Percentiles rank a stretch among this genome's conserved stretches.
These are phyloP conservation scores for Colletotrichum shisoi DNA, from an alignment of 2,329 filamentous ascomycete genomes.

Conservation along the genomic window DNA sequence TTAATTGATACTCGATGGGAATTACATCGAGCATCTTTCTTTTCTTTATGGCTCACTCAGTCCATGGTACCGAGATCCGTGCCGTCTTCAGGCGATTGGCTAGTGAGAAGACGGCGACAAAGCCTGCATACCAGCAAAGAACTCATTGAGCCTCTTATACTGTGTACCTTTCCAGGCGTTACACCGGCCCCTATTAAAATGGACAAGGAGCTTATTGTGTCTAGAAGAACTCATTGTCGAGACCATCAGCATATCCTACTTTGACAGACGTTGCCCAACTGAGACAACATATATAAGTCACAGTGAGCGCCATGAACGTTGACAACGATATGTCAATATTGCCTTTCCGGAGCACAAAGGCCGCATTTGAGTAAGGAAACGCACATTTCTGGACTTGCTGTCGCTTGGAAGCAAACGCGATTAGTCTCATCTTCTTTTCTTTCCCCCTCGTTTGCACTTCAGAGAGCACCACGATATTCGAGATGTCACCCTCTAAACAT, in stretches of 20 bases:
- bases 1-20: background rate
- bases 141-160: background rate
- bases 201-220: too few species aligned
- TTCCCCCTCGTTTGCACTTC: too few species aligned
- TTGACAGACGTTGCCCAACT: background rate
- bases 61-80: too few species aligned
- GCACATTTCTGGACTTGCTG: background rate
- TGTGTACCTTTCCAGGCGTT: too few species aligned
- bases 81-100: too few species aligned
- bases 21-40: background rate
- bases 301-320: background rate
- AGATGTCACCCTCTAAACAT: background rate
- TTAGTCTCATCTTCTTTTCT: background rate
- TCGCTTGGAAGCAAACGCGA: too few species aligned
- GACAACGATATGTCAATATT: background rate
- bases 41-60: background rate
- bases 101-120: background rate
- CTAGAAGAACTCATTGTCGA: background rate
- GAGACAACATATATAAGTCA: background rate
- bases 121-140: background rate
- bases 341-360: background rate
- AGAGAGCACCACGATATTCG: background rate
- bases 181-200: too few species aligned
- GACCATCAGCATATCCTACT: too few species aligned
- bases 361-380: background rate